A percentile compares a stretch with the other conserved stretches of the same genome.
phyloP scores from a whole-genome alignment of 441 rosid genomes.

The Dalechampia spathulata region DNA sequence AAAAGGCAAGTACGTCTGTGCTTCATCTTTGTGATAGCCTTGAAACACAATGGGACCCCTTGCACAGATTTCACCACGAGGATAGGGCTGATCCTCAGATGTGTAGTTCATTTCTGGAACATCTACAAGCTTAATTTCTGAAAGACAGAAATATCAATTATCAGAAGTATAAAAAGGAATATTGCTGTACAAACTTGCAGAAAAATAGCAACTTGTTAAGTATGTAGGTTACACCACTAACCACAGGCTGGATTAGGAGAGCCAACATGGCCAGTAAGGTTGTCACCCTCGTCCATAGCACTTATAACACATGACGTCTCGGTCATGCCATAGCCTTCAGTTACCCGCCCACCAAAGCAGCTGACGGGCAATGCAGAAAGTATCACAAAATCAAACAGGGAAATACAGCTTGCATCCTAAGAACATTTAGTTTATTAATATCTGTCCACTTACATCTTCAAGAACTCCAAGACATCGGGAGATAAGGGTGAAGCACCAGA shows the following conservation, averaged over 20 bases:
- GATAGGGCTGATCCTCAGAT: constrained; percentile 79
- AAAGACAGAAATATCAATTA: constrained; percentile 18
- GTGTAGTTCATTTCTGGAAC: constrained; percentile 98
- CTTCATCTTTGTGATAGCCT: constrained; percentile 94
- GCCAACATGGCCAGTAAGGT: constrained; percentile 84
- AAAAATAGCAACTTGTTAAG: background rate
- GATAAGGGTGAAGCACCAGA: constrained; percentile 99
- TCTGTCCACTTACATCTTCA: constrained; percentile 65
- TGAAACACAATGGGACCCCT: constrained; percentile 84
- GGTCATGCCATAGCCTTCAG: constrained; percentile 99
- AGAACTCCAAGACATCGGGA: constrained; percentile 91
- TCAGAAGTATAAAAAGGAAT: constrained; percentile 1
- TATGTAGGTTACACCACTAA: constrained; percentile 25
- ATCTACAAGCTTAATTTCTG: constrained; percentile 96
- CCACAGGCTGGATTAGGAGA: constrained; percentile 97
- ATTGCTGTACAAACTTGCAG: no score
- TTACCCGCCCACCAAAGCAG: constrained; percentile 75
- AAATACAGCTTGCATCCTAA: constrained; percentile 11
- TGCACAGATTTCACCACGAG: constrained; percentile 97
- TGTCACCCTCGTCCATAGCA: constrained; percentile 71
- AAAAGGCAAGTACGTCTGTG: constrained; percentile 57
- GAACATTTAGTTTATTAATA: constrained; percentile 11
- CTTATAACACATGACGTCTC: constrained; percentile 85
- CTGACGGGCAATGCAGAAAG: constrained; percentile 34
- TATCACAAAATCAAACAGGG: constrained; percentile 1